A percentile compares a stretch with the other conserved stretches of the same genome.
These are phyloP conservation scores for Erythrophleum ivorense DNA, from an alignment of 331 rosid genomes.

Conservation along the genomic window DNA sequence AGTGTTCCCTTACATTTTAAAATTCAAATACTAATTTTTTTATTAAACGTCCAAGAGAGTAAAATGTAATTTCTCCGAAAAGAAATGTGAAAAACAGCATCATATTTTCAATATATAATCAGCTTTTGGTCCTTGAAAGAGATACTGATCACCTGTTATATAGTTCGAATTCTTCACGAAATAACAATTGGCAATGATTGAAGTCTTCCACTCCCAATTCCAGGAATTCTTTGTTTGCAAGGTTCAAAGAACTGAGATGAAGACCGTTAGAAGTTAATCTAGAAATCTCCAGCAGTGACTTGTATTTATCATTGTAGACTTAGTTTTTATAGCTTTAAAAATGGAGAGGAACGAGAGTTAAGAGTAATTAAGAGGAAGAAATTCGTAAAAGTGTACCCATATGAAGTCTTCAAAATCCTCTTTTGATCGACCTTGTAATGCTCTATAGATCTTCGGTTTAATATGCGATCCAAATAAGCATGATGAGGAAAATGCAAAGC, in stretches of 20 bases:
- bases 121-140: background rate
- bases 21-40: too few species aligned
- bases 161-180: slow-evolving; percentile 60
- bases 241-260: slow-evolving; percentile 35
- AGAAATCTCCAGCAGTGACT: too few species aligned
- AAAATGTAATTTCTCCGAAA: too few species aligned
- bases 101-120: too few species aligned
- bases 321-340: too few species aligned
- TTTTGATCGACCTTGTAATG: background rate
- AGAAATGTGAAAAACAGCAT: too few species aligned
- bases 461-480: background rate
- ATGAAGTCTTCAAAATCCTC: slow-evolving; percentile 25
- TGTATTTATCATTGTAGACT: too few species aligned
- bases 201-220: slow-evolving; percentile 78
- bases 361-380: too few species aligned
- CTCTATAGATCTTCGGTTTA: background rate
- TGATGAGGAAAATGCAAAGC: background rate
- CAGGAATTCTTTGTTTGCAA: slow-evolving; percentile 65
- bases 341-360: background rate
- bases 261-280: too few species aligned
- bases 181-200: slow-evolving; percentile 66
- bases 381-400: background rate
- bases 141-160: slow-evolving; percentile 53
- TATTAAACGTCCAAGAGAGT: too few species aligned
- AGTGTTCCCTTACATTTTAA: too few species aligned